Percentiles rank a stretch among this genome's conserved stretches.
These are phyloP conservation scores for Geranium brycei DNA, from an alignment of 345 rosid species.

Conservation along the genomic window DNA sequence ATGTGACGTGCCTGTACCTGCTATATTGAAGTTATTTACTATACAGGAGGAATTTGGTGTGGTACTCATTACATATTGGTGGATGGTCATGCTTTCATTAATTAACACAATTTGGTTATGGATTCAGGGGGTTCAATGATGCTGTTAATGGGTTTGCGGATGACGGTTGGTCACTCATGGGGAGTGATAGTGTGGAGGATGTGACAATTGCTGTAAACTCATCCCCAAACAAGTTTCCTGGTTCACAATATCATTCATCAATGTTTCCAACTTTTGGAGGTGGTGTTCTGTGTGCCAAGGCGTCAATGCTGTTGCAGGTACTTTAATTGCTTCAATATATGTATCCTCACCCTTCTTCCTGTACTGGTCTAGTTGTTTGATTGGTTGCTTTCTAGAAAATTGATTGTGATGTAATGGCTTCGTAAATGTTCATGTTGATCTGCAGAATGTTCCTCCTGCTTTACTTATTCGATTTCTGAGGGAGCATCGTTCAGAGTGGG, in stretches of 20 bases:
- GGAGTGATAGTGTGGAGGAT: slow-evolving; percentile 76
- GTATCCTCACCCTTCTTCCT: background rate
- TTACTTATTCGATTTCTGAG: slow-evolving; percentile 80
- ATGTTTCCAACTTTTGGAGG: slow-evolving; percentile 71
- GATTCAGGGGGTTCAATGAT: slow-evolving; percentile 83
- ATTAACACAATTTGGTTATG: slow-evolving; percentile 9
- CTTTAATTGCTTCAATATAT: background rate
- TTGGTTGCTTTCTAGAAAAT: background rate
- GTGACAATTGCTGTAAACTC: slow-evolving; percentile 66
- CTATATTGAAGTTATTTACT: no score
- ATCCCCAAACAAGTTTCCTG: slow-evolving; percentile 57
- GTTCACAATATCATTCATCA: slow-evolving; percentile 50
- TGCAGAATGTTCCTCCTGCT: slow-evolving; percentile 85
- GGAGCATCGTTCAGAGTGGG: slow-evolving; percentile 98
- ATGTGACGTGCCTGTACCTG: no score
- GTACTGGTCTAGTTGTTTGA: background rate
- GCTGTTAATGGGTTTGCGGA: slow-evolving; percentile 86
- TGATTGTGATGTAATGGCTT: no score
- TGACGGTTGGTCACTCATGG: slow-evolving; percentile 88
- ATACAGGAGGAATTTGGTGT: no score
- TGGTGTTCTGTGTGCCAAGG: slow-evolving; percentile 92
- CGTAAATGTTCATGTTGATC: slow-evolving; percentile 1
- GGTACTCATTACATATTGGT: no score
- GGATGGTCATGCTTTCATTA: background rate
- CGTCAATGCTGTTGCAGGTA: slow-evolving; percentile 93